A percentile compares a stretch with the other conserved stretches of the same genome.
These are phyloP conservation scores for Aspergillus cavernicola DNA, from an alignment of 495 filamentous ascomycete species.

Conservation along the genomic window DNA sequence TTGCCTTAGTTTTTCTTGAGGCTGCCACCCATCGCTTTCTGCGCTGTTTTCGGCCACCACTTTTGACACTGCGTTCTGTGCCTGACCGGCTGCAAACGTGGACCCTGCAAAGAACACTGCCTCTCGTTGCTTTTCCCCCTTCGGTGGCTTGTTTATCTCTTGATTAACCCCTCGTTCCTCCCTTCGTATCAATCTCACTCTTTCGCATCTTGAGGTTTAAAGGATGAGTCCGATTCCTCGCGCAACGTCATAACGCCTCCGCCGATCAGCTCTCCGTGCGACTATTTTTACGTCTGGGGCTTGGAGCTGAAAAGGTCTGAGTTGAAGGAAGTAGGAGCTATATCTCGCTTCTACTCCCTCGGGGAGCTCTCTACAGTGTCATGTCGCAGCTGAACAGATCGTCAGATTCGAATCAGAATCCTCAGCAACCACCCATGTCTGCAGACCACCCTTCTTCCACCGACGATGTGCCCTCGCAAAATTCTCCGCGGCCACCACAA, in stretches of 20 bases:
- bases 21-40: too few species aligned
- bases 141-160: slow-evolving; percentile 11
- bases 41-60: slow-evolving; percentile 1
- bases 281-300: slow-evolving; percentile 1
- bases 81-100: slow-evolving; percentile 12
- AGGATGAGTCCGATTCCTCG: slow-evolving; percentile 10
- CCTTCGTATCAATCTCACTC: slow-evolving; percentile 8
- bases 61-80: not conserved
- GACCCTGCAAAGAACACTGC: not conserved
- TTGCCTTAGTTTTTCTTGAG: not conserved
- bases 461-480: not conserved
- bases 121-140: slow-evolving; percentile 4
- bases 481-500: slow-evolving; percentile 3
- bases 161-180: slow-evolving; percentile 9
- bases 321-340: not conserved
- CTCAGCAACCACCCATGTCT: slow-evolving; percentile 4
- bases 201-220: not conserved
- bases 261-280: not conserved
- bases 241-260: slow-evolving; percentile 10
- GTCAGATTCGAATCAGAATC: slow-evolving; percentile 12
- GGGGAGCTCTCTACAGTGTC: slow-evolving; percentile 1
- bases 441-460: not conserved
- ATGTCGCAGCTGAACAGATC: slow-evolving; percentile 30
- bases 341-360: not conserved
- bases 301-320: not conserved